Conservation (phyloP, 2,329 filamentous ascomycete genomes). For the Hypoxylon sp. region DNA sequence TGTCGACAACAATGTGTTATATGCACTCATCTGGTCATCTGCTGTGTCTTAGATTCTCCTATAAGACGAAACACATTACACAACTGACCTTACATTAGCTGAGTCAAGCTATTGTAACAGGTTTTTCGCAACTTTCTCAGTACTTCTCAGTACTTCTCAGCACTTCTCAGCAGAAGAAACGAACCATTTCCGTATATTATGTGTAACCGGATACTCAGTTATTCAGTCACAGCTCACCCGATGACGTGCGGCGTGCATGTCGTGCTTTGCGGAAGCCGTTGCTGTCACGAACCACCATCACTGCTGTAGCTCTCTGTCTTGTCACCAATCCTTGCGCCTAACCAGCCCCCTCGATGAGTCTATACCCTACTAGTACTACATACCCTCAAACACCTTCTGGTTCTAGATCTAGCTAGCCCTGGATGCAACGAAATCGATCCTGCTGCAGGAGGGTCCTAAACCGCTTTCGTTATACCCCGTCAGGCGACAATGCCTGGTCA, state of each 20-base stretch:
- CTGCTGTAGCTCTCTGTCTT: neutral
- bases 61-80: neutral
- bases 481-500: conserved; percentile 22
- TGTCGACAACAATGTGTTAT: conserved; percentile 13
- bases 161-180: neutral
- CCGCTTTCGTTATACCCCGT: conserved; percentile 27
- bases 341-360: conserved; percentile 16
- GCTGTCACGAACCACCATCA: conserved; percentile 6
- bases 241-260: conserved; percentile 16
- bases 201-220: conserved; percentile 27
- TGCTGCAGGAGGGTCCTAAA: conserved; percentile 25
- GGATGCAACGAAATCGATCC: conserved; percentile 36
- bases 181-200: conserved; percentile 16
- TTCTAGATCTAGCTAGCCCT: conserved; percentile 32
- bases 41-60: conserved; percentile 31
- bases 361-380: conserved; percentile 19
- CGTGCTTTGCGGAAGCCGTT: conserved; percentile 15
- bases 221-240: conserved; percentile 11
- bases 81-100: neutral
- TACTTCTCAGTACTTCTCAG: no score
- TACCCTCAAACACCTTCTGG: conserved; percentile 31
- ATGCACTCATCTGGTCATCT: conserved; percentile 35
- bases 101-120: neutral
- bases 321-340: conserved; percentile 11
- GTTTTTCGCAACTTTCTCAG: no score